Percentiles rank a stretch among this genome's conserved stretches.
phyloP scores from a whole-genome alignment of 2,329 filamentous ascomycete genomes.

The Fusarium tjaetaba region DNA sequence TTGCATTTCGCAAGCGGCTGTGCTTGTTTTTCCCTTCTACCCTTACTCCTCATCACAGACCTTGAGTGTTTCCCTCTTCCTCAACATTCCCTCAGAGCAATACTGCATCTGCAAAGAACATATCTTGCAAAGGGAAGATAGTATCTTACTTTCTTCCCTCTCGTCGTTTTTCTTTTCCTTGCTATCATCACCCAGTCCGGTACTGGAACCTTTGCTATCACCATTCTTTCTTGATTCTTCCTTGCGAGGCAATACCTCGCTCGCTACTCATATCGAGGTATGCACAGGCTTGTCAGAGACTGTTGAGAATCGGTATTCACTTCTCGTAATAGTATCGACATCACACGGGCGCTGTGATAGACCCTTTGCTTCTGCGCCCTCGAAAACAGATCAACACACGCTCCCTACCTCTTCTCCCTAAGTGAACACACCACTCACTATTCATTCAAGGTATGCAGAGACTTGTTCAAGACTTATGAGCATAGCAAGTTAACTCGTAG shows the following conservation, averaged over 20 bases:
- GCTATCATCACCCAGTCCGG: background rate
- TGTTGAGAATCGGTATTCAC: background rate
- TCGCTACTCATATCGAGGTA: background rate
- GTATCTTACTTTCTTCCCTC: background rate
- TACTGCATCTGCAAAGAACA: background rate
- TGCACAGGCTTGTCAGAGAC: background rate
- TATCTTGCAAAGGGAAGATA: background rate
- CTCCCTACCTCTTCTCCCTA: background rate
- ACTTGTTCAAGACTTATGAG: background rate
- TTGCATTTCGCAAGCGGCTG: background rate
- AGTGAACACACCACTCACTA: background rate
- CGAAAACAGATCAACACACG: background rate
- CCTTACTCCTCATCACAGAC: background rate
- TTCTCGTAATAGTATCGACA: background rate
- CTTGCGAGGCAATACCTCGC: background rate
- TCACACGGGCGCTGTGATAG: background rate
- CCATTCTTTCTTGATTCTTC: background rate
- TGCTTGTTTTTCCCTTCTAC: background rate
- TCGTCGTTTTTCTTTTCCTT: background rate
- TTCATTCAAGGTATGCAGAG: background rate
- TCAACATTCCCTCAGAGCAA: background rate
- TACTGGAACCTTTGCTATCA: background rate
- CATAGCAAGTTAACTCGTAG: background rate
- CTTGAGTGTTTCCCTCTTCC: background rate
- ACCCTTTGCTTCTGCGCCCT: background rate